Evolutionary conservation across 2,329 filamentous ascomycete genomes (phyloP).

Genomic region (Hirsutella rhossiliensis): DNA sequence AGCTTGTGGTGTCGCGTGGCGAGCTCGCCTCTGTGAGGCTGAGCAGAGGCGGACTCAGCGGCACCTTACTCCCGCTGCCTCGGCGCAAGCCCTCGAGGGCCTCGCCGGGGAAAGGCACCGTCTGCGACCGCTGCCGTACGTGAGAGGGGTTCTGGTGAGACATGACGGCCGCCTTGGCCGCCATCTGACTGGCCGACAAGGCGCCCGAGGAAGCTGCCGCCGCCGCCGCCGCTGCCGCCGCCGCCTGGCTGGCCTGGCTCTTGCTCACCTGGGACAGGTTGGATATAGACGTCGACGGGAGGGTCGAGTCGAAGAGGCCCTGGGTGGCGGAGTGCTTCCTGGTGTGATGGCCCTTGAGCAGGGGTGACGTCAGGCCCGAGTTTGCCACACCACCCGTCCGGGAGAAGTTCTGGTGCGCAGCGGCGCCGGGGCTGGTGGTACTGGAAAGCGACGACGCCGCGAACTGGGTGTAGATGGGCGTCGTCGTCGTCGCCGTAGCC

Average conservation of each 20-base stretch:
- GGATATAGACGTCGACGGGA: constrained; percentile 49
- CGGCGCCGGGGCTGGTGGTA: constrained; percentile 31
- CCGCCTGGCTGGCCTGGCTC: constrained; percentile 26
- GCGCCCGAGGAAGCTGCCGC: constrained; percentile 9
- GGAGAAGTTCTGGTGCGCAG: constrained; percentile 43
- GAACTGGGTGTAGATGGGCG: constrained; percentile 37
- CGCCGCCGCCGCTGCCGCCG: constrained; percentile 14
- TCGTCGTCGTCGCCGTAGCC: constrained; percentile 11
- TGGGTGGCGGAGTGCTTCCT: constrained; percentile 61
- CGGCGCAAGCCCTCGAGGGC: constrained; percentile 31
- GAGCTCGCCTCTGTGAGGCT: constrained; percentile 54
- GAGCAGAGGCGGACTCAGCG: constrained; percentile 48
- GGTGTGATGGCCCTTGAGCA: constrained; percentile 31
- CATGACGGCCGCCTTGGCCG: constrained; percentile 66
- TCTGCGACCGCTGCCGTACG: constrained; percentile 60
- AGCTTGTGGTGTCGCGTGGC: constrained; percentile 39
- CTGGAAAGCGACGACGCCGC: constrained; percentile 17
- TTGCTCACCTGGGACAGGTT: constrained; percentile 39
- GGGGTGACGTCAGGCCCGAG: constrained; percentile 16
- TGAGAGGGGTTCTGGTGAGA: constrained; percentile 41
- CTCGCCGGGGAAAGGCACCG: constrained; percentile 47
- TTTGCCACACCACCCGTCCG: constrained; percentile 30
- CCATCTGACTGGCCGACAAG: constrained; percentile 62
- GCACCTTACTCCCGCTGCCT: constrained; percentile 31
- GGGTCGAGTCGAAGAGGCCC: constrained; percentile 63